phyloP scores from a whole-genome alignment of 2,329 filamentous ascomycete species.

The Gyromitra esculenta region DNA sequence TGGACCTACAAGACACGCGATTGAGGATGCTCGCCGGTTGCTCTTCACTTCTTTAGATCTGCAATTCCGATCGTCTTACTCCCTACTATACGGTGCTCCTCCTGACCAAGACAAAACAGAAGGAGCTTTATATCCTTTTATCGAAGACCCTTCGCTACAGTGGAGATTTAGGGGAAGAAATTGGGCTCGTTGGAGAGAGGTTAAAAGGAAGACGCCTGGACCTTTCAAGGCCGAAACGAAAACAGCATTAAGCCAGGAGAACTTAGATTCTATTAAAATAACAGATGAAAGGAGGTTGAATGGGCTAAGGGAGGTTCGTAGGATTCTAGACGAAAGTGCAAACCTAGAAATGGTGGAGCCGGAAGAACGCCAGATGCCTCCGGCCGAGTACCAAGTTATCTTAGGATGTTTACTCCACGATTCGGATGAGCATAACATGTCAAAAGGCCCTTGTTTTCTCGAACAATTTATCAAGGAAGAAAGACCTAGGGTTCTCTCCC shows the following conservation, averaged over 20 bases:
- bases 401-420: slow-evolving; percentile 48
- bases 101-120: slow-evolving; percentile 25
- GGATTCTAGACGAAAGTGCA: slow-evolving; percentile 37
- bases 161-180: slow-evolving; percentile 56
- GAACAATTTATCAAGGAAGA: slow-evolving; percentile 43
- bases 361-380: neutral
- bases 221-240: neutral
- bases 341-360: slow-evolving; percentile 1
- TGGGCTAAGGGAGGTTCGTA: slow-evolving; percentile 18
- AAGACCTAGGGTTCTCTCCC: slow-evolving; percentile 34
- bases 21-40: slow-evolving; percentile 57
- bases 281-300: slow-evolving; percentile 9
- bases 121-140: slow-evolving; percentile 55
- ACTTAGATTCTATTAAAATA: neutral
- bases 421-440: slow-evolving; percentile 16
- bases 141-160: slow-evolving; percentile 53
- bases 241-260: neutral
- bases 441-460: slow-evolving; percentile 5
- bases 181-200: slow-evolving; percentile 56
- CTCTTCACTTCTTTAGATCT: slow-evolving; percentile 56
- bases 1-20: slow-evolving; percentile 42
- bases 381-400: slow-evolving; percentile 39
- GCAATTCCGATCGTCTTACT: slow-evolving; percentile 53
- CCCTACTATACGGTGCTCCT: slow-evolving; percentile 53
- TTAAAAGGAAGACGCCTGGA: slow-evolving; percentile 26